Evolutionary conservation across 2,329 filamentous ascomycete species (phyloP).

Genomic region (Microcera coccophila): DNA sequence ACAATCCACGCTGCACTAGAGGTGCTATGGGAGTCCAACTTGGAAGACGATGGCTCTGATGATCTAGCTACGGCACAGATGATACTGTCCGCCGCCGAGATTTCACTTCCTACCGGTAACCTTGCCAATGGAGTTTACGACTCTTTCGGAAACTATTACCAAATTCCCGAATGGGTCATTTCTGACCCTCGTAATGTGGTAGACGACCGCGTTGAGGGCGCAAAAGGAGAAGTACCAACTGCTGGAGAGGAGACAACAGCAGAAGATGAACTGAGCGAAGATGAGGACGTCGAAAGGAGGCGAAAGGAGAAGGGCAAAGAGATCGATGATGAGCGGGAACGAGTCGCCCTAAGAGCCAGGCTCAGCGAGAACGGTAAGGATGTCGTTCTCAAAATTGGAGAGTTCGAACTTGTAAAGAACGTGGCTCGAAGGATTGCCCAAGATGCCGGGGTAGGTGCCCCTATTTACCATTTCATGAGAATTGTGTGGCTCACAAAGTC

Average conservation of each 20-base stretch:
- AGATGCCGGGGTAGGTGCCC: conserved; percentile 55
- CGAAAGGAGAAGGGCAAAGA: conserved; percentile 60
- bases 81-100: conserved; percentile 72
- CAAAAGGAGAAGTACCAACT: conserved; percentile 34
- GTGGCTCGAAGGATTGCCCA: conserved; percentile 61
- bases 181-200: conserved; percentile 59
- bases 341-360: conserved; percentile 56
- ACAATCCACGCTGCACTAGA: conserved; percentile 66
- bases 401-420: conserved; percentile 60
- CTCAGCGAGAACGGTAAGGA: conserved; percentile 66
- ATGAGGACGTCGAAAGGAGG: conserved; percentile 35
- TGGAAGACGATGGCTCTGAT: conserved; percentile 35
- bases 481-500: conserved; percentile 7
- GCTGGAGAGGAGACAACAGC: conserved; percentile 36
- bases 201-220: conserved; percentile 32
- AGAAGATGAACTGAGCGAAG: conserved; percentile 41
- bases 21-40: conserved; percentile 56
- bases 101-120: conserved; percentile 71
- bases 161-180: conserved; percentile 64
- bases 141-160: conserved; percentile 64
- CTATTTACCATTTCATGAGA: no score
- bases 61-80: conserved; percentile 68
- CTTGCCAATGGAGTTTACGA: conserved; percentile 71
- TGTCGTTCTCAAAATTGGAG: conserved; percentile 53
- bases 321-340: conserved; percentile 49